A percentile compares a stretch with the other conserved stretches of the same genome.
Evolutionary conservation across 805 yeast genomes (phyloP).

Genomic region (Candida tammaniensis): DNA sequence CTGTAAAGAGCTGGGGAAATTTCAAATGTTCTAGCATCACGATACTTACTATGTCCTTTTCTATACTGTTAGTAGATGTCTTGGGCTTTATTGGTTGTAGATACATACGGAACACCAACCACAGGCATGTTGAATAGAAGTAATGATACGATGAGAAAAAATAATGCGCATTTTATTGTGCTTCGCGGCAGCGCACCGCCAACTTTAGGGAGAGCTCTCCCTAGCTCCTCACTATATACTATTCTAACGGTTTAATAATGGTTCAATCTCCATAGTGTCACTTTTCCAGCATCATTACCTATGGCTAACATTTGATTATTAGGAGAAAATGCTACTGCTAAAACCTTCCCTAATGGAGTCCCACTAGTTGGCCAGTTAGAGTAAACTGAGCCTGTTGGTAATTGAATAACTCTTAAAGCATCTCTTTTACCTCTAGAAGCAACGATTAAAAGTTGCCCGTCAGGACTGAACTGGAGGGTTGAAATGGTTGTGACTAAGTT

Average conservation of each 20-base stretch:
- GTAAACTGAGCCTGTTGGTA: slow-evolving; percentile 83
- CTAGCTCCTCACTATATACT: neutral
- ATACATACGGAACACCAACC: slow-evolving; percentile 13
- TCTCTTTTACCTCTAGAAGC: slow-evolving; percentile 86
- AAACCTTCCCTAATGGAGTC: slow-evolving; percentile 94
- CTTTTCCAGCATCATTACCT: slow-evolving; percentile 90
- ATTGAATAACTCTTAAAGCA: slow-evolving; percentile 79
- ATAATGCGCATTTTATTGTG: neutral
- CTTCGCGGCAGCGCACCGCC: too few relatives aligned
- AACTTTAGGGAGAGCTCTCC: too few relatives aligned
- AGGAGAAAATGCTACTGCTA: slow-evolving; percentile 75
- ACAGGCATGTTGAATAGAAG: too few relatives aligned
- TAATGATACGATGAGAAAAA: slow-evolving; percentile 1
- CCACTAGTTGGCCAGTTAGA: slow-evolving; percentile 97
- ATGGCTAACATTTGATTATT: slow-evolving; percentile 78
- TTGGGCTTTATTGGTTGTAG: neutral
- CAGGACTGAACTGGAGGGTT: slow-evolving; percentile 68
- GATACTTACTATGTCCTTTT: slow-evolving; percentile 42
- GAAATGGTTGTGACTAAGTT: slow-evolving; percentile 82
- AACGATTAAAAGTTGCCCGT: slow-evolving; percentile 84
- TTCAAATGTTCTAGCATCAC: slow-evolving; percentile 68
- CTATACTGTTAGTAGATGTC: slow-evolving; percentile 22
- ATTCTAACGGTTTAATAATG: slow-evolving; percentile 51
- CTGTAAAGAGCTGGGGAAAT: slow-evolving; percentile 94
- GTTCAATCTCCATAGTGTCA: slow-evolving; percentile 82